Evolutionary conservation across 805 yeast genomes (phyloP), one percentile per base, ranked within the genome.

Genomic region (Wickerhamiella australiensis): DNA sequence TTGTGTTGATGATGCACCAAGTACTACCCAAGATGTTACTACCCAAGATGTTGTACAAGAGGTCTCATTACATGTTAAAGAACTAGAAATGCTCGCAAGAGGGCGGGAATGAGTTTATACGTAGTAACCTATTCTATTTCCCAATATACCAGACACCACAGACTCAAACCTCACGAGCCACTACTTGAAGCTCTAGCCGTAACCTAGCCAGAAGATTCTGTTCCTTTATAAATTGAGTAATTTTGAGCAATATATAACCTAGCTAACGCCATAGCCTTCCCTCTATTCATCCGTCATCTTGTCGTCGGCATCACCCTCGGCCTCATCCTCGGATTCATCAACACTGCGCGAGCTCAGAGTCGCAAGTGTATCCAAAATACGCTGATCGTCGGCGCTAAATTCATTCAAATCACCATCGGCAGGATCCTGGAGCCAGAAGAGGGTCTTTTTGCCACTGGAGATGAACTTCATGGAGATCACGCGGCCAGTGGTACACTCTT

Each of bases 381-480:
- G 70, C 53, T 65, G 58, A 61, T 85, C 94, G 55, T 74, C 74
- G 26, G 65, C 73, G 23, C 82, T 77, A 66, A 81, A 75, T 59
- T 73, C 72, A 48, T 57, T 53, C 44, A 66, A 59, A 54, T 80
- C 82, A 50, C 79, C 84, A 59, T 78, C 77, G 46, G 69, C 71
- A 53, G 75, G 61, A 56, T 79, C 84, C 65, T 85, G 95, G 66
- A 86, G 68, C 95, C 95, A 85, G 61, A 63, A 72, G 51, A 72
- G 55, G 50, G 64, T 61, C 52, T 74, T 70, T 33, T 80, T 79
- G 45, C 83, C 82, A 23, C 85, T 75, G 51, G 79, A 71, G 56
- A 72, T 68, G 62, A 81, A 81, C 52, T 75, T 73, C 65, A 82
- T 71, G 21, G 80, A 79, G 56, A 78, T 80, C 13, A 86, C 87